phyloP scores from a whole-genome alignment of 371 early-diverging fungal species.

The Batkoa obscura region DNA sequence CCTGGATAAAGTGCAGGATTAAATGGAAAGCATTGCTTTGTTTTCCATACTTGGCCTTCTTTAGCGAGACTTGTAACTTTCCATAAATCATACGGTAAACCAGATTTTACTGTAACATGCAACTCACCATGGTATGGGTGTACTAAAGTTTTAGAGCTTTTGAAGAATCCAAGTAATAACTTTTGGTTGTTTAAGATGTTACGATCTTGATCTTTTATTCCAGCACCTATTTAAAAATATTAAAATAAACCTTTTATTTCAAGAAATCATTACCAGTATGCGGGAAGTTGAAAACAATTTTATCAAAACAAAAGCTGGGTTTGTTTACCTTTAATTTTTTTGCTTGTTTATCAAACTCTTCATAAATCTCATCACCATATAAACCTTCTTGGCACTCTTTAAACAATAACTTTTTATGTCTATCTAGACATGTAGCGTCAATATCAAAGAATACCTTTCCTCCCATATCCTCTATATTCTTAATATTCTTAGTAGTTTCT shows the following conservation, averaged over 20 bases:
- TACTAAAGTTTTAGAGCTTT: constrained; percentile 11
- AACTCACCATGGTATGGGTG: constrained; percentile 34
- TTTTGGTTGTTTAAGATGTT: constrained; percentile 71
- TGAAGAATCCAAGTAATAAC: constrained; percentile 48
- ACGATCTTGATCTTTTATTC: constrained; percentile 82
- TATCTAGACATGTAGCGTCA: constrained; percentile 57
- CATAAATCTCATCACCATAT: constrained; percentile 23
- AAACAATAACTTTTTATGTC: constrained; percentile 6
- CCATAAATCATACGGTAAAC: constrained; percentile 80
- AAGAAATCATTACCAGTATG: too few species aligned
- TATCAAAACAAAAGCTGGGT: constrained; percentile 5
- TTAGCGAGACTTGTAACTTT: constrained; percentile 53
- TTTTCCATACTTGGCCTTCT: constrained; percentile 29
- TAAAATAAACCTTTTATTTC: not conserved
- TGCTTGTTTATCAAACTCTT: constrained; percentile 34
- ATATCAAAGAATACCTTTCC: constrained; percentile 53
- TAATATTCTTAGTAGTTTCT: constrained; percentile 38
- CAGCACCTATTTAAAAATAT: constrained; percentile 28
- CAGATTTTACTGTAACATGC: constrained; percentile 65
- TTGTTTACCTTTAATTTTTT: not conserved
- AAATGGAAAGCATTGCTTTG: constrained; percentile 39
- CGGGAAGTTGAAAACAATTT: constrained; percentile 89
- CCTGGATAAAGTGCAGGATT: constrained; percentile 51
- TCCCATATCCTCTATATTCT: constrained; percentile 28
- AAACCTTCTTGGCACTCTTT: not conserved